phyloP scores from a whole-genome alignment of 2,329 filamentous ascomycete species.

The Talaromyces sp. region DNA sequence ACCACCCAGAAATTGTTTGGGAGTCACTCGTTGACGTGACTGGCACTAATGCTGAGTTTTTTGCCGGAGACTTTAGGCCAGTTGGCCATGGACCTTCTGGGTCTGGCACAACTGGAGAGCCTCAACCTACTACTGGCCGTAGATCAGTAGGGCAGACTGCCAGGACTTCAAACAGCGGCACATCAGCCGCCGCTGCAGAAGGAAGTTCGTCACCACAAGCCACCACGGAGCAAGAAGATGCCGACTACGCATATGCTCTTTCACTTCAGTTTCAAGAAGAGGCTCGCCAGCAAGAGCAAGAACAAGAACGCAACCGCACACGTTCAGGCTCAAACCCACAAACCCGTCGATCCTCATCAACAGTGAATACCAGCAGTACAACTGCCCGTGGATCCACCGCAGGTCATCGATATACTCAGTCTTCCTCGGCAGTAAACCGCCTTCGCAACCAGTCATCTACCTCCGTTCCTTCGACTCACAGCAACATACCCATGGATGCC shows the following conservation, averaged over 20 bases:
- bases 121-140: conserved; percentile 19
- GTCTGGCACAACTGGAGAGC: background rate
- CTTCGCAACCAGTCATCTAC: conserved; percentile 4
- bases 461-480: conserved; percentile 20
- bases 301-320: conserved; percentile 31
- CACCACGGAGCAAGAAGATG: conserved; percentile 58
- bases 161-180: background rate
- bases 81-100: conserved; percentile 56
- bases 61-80: conserved; percentile 82
- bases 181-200: conserved; percentile 11
- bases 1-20: conserved; percentile 91
- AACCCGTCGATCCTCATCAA: conserved; percentile 4
- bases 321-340: conserved; percentile 23
- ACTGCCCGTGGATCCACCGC: background rate
- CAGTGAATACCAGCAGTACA: background rate
- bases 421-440: background rate
- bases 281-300: conserved; percentile 60
- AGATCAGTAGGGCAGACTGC: conserved; percentile 19
- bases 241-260: conserved; percentile 78
- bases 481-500: conserved; percentile 27
- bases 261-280: conserved; percentile 93
- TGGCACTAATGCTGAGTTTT: conserved; percentile 76
- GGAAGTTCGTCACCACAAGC: conserved; percentile 11
- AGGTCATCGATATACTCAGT: conserved; percentile 4
- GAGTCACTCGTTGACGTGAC: conserved; percentile 87